These are phyloP conservation scores for Pezicula carpinea DNA, from an alignment of 2,329 filamentous ascomycete species.

Conservation along the genomic window DNA sequence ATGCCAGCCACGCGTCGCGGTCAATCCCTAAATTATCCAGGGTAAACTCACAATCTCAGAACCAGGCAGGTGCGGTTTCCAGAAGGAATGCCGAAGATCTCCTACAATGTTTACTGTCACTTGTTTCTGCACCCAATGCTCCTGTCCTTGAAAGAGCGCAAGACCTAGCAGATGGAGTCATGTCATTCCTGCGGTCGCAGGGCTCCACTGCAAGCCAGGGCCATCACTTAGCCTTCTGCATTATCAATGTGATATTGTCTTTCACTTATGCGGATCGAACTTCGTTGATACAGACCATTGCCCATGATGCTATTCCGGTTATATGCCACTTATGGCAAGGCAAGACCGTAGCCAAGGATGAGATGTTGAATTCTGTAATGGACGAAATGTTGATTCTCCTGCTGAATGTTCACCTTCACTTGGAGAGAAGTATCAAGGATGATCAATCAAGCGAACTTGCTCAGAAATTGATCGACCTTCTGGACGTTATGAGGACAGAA, in stretches of 20 bases:
- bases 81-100: slow-evolving; percentile 45
- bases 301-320: slow-evolving; percentile 59
- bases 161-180: slow-evolving; percentile 49
- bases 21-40: slow-evolving; percentile 18
- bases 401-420: slow-evolving; percentile 58
- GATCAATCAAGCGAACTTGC: slow-evolving; percentile 27
- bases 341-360: slow-evolving; percentile 57
- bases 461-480: slow-evolving; percentile 55
- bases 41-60: slow-evolving; percentile 26
- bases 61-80: slow-evolving; percentile 17
- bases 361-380: slow-evolving; percentile 53
- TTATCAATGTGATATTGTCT: slow-evolving; percentile 67
- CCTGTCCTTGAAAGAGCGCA: slow-evolving; percentile 55
- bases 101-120: slow-evolving; percentile 59
- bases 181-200: slow-evolving; percentile 58
- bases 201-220: slow-evolving; percentile 54
- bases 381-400: slow-evolving; percentile 76
- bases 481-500: slow-evolving; percentile 70
- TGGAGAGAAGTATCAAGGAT: slow-evolving; percentile 51
- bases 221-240: slow-evolving; percentile 69
- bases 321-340: slow-evolving; percentile 74
- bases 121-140: slow-evolving; percentile 63
- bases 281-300: slow-evolving; percentile 53
- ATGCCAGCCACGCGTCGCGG: slow-evolving; percentile 10
- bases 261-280: slow-evolving; percentile 65